Evolutionary conservation across 2,329 filamentous ascomycete species (phyloP), one percentile per base, ranked within the genome.

Genomic region (Penicillium aurantiogriseum): DNA sequence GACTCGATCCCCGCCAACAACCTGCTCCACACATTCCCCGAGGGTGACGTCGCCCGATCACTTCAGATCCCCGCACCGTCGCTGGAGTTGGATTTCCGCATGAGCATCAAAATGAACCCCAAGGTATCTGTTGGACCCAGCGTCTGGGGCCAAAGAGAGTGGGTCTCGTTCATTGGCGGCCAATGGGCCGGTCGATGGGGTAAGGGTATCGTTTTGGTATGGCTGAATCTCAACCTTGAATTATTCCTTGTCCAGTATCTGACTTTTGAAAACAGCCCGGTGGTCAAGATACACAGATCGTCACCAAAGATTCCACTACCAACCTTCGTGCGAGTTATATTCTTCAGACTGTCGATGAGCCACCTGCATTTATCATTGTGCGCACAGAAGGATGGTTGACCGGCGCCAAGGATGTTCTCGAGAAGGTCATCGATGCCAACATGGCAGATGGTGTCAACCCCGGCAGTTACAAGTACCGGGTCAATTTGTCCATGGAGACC

Each of bases 161-260:
- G 80, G 80, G 75, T 82, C 44, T 79, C 77, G 36, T 81, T 80
- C 61, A 69, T 80, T 36, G 79, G 79, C 53, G 80, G 80, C 13
- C 76, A 80, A 62, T 82, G 80, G 80, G 78, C 78, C 46, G 80
- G 80, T 48, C 69, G 78, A 69, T 82, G 79, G 79, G 80, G 79
- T 13, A 80, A 80, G 64, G 80, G 80, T 27, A 77, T 80, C 51
- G 74, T 81, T 56, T 67, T 81, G 71, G 79, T 81, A 70, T 68
- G 74, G 3, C 31, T 42, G 5, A 43, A 52, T 21, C 17, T 17
- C 6, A 23, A n/a, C 6, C 11, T 27, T 11, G 25, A n/a, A 23
- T 51, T 21, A 11, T 29, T n/a, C n/a, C 19, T 9, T 29, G 27
- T 47, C 17, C 29, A 2, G 27, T 46, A 6, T 46, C 43, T 54